phyloP scores from a whole-genome alignment of 352 stramenopile genomes.

The Pythium chondricola region DNA sequence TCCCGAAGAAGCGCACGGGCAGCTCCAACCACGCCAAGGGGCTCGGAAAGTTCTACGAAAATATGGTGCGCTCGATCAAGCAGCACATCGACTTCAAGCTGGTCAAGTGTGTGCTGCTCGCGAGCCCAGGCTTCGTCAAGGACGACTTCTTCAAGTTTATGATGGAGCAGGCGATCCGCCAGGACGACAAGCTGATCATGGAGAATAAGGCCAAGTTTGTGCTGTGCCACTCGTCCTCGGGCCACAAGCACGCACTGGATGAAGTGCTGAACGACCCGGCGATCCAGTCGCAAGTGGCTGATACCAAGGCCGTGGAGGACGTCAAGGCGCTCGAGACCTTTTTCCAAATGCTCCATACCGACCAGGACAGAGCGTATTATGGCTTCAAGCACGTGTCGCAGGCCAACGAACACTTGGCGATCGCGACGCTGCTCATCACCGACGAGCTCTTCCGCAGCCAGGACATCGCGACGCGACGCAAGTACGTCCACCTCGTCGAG shows the following conservation, averaged over 20 bases:
- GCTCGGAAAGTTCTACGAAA: slow-evolving; percentile 95
- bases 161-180: slow-evolving; percentile 84
- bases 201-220: slow-evolving; percentile 98
- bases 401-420: slow-evolving; percentile 90
- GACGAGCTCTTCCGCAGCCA: slow-evolving; percentile 93
- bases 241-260: slow-evolving; percentile 97
- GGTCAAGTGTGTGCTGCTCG: slow-evolving; percentile 95
- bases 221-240: slow-evolving; percentile 91
- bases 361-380: slow-evolving; percentile 97
- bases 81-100: slow-evolving; percentile 96
- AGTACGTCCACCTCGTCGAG: slow-evolving; percentile 94
- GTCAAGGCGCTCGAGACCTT: slow-evolving; percentile 92
- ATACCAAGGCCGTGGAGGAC: slow-evolving; percentile 93
- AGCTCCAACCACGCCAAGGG: slow-evolving; percentile 92
- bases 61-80: slow-evolving; percentile 93
- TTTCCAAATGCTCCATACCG: slow-evolving; percentile 93
- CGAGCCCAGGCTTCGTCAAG: slow-evolving; percentile 95
- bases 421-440: slow-evolving; percentile 94
- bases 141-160: slow-evolving; percentile 98
- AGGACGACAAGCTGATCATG: slow-evolving; percentile 92
- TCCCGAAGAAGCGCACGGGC: slow-evolving; percentile 96
- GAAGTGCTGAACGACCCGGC: slow-evolving; percentile 93
- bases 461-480: slow-evolving; percentile 84
- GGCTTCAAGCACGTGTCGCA: slow-evolving; percentile 91
- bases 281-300: slow-evolving; percentile 90